A percentile compares a stretch with the other conserved stretches of the same genome.
Evolutionary conservation across 1,139 yeast genomes (phyloP).

Genomic region (Yamadazyma pseudoaaseri): DNA sequence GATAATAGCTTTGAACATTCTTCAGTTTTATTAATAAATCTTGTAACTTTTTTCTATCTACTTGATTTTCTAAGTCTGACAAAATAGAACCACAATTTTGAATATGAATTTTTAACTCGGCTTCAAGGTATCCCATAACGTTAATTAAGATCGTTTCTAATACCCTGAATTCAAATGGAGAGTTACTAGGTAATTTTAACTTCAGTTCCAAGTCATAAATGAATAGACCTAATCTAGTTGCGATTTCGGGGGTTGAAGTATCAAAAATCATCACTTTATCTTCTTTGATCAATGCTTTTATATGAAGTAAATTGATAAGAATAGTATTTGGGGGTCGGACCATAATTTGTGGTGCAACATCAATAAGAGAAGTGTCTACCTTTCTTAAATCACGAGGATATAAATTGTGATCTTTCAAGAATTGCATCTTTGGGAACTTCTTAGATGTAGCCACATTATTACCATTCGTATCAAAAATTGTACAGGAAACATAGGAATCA

Average conservation of each 20-base stretch:
- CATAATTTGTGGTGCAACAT: constrained; percentile 84
- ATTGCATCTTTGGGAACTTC: constrained; percentile 72
- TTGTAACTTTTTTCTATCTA: constrained; percentile 79
- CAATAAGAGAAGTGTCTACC: constrained; percentile 85
- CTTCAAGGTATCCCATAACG: constrained; percentile 78
- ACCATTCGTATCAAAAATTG: constrained; percentile 74
- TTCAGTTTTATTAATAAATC: constrained; percentile 80
- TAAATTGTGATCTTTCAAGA: constrained; percentile 71
- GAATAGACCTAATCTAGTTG: constrained; percentile 70
- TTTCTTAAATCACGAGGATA: constrained; percentile 83
- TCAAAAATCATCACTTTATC: constrained; percentile 85
- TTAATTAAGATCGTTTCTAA: constrained; percentile 84
- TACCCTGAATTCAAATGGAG: constrained; percentile 81
- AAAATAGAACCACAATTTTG: constrained; percentile 75
- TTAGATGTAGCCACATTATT: constrained; percentile 72
- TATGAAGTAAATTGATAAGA: constrained; percentile 76
- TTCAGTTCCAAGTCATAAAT: constrained; percentile 86
- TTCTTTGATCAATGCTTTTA: constrained; percentile 80
- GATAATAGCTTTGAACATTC: constrained; percentile 74
- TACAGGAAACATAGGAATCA: constrained; percentile 60
- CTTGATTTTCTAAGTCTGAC: constrained; percentile 79
- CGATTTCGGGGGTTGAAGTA: constrained; percentile 52
- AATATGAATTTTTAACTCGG: constrained; percentile 78
- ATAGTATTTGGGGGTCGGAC: constrained; percentile 74
- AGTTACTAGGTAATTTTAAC: constrained; percentile 41